Percentiles rank a stretch among this genome's conserved stretches.
phyloP scores from a whole-genome alignment of 2,329 filamentous ascomycete genomes.

The Alternaria sp. region DNA sequence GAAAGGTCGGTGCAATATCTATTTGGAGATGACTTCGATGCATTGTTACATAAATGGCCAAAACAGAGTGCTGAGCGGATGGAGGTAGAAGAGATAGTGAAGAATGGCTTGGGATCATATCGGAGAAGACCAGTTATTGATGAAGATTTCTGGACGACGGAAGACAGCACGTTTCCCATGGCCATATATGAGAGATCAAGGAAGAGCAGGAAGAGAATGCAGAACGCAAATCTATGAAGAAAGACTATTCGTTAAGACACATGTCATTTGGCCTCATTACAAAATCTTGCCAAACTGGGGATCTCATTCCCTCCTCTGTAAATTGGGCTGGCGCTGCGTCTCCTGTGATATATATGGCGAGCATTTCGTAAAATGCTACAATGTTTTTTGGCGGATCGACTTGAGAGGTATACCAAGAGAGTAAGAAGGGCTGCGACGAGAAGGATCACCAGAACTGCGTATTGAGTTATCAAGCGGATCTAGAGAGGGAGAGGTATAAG shows the following conservation, averaged over 20 bases:
- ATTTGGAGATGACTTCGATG: conserved; percentile 42
- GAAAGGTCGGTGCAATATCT: conserved; percentile 22
- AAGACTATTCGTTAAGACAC: not conserved
- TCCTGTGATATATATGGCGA: not conserved
- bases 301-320: not conserved
- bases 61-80: conserved; percentile 34
- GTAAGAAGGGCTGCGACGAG: not conserved
- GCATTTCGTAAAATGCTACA: not conserved
- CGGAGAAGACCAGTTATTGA: conserved; percentile 30
- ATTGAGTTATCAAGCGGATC: not conserved
- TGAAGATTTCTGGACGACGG: conserved; percentile 35
- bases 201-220: not conserved
- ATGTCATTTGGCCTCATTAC: not conserved
- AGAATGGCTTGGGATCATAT: conserved; percentile 18
- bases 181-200: conserved; percentile 31
- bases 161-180: conserved; percentile 41
- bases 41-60: conserved; percentile 40
- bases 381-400: not conserved
- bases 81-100: conserved; percentile 33
- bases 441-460: not conserved
- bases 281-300: not conserved
- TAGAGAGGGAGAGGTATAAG: not conserved
- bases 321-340: not conserved
- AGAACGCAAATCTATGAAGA: not conserved
- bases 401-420: not conserved